Evolutionary conservation across 345 rosid species (phyloP), one percentile per base, ranked within the genome.

Genomic region (Microcos paniculata): DNA sequence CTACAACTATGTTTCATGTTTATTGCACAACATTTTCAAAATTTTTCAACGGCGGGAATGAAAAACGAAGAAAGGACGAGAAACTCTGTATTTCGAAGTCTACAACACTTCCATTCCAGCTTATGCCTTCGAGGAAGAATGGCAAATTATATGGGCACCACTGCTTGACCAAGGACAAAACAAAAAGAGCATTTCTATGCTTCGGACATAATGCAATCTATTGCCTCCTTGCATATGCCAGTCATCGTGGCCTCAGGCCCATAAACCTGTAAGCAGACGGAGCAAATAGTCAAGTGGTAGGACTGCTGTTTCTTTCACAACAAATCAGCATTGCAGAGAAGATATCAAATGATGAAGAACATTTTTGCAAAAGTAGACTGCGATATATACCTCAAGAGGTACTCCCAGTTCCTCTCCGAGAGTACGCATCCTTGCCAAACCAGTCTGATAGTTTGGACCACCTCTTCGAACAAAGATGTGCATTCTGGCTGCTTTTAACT

Each of bases 191-290:
- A 13, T 33, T 52, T 4, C 48, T 80, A 91, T 74, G 87, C 81
- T 23, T 82, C 72, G 3, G 91, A 80, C 96, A 91, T 90, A 72
- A 91, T 82, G 89, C 98, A 93, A 70, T 91, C 97, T 45, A 95
- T 95, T 61, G 99, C 98, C 64, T 87, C 80, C 84, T 95, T 95
- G 97, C 99, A 95, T 62, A 95, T 93, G 76, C 98, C 97, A 0
- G 97, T 95, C 99, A 95, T 95, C 1, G 99, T 93, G 33, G 98
- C 93, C 85, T 95, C 98, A 3, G 98, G 98, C 6, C 99, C 98
- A 63, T 90, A 93, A 56, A 95, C 98, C 98, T 95, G 86, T 51
- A 80, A 77, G 33, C 35, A 35, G 43, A 68, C 70, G n/a, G 33
- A 63, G 35, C 3, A 65, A 49, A 23, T 61, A 38, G 15, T 46